Percentiles rank a stretch among this genome's conserved stretches.
These are phyloP conservation scores for Backusella australiensis DNA, from an alignment of 192 early-diverging fungal species.

Conservation along the genomic window DNA sequence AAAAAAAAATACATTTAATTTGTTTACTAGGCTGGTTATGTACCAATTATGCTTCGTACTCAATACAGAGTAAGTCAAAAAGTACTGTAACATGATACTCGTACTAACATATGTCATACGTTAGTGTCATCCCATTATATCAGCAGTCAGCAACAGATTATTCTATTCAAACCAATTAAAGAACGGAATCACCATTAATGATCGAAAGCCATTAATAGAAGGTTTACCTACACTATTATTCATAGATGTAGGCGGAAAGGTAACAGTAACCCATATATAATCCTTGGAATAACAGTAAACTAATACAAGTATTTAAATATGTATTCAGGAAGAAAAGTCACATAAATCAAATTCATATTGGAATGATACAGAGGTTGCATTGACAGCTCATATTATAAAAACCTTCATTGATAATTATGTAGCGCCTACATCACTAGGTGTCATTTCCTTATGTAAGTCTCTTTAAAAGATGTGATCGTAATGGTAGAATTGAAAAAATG, in stretches of 20 bases:
- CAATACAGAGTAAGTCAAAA: conserved; percentile 60
- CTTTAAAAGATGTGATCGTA: not conserved
- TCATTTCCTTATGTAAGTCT: conserved; percentile 68
- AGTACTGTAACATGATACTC: not conserved
- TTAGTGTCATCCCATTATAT: conserved; percentile 63
- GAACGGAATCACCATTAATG: conserved; percentile 38
- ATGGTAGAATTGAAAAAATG: not conserved
- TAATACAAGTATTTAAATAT: not conserved
- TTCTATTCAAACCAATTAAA: conserved; percentile 58
- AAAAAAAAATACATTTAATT: not conserved
- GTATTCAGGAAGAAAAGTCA: conserved; percentile 40
- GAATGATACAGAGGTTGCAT: conserved; percentile 52
- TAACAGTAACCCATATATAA: not conserved
- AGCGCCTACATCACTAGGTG: conserved; percentile 51
- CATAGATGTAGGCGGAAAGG: conserved; percentile 50
- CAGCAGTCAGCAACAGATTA: conserved; percentile 55
- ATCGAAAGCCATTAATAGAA: conserved; percentile 42
- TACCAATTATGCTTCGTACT: conserved; percentile 63
- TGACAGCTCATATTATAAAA: conserved; percentile 43
- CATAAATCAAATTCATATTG: conserved; percentile 48
- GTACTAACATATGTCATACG: not conserved
- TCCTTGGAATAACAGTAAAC: not conserved
- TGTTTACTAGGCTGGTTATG: conserved; percentile 33
- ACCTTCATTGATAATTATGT: conserved; percentile 44
- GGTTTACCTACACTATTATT: conserved; percentile 55